Evolutionary conservation across 768 basidiomycete species (phyloP).

Genomic region (Termitomyces sp.): DNA sequence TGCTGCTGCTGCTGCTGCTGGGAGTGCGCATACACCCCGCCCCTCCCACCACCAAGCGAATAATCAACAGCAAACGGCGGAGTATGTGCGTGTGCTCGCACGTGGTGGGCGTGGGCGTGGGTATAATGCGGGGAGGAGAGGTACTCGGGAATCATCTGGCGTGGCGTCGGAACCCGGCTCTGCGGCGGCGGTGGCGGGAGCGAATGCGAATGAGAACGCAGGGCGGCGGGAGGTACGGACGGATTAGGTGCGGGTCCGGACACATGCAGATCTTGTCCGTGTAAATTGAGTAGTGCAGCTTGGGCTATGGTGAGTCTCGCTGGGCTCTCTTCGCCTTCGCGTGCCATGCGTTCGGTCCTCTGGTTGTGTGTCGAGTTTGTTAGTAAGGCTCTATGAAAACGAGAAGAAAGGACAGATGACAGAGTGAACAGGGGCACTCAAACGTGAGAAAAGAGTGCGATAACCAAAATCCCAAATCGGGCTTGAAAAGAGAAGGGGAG

Average conservation of each 20-base stretch:
- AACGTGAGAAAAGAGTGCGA: too few species aligned
- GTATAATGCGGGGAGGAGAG: neutral
- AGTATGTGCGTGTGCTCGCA: neutral
- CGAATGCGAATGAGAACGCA: neutral
- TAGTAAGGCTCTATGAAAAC: too few species aligned
- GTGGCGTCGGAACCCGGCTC: slow-evolving; percentile 7
- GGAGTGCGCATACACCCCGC: slow-evolving; percentile 6
- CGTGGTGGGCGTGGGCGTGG: neutral
- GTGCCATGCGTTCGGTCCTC: slow-evolving; percentile 55
- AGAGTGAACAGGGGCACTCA: too few species aligned
- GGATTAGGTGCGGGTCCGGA: slow-evolving; percentile 1
- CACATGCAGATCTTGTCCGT: slow-evolving; percentile 51
- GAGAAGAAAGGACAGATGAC: too few species aligned
- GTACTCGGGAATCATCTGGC: neutral
- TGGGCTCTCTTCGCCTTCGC: slow-evolving; percentile 60
- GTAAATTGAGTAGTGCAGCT: slow-evolving; percentile 70
- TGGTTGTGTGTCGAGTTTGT: slow-evolving; percentile 17
- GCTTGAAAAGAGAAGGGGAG: too few species aligned
- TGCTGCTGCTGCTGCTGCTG: neutral
- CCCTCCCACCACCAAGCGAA: slow-evolving; percentile 20
- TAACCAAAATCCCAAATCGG: too few species aligned
- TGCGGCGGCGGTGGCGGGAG: neutral
- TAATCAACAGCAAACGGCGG: slow-evolving; percentile 33
- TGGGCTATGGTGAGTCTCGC: slow-evolving; percentile 71
- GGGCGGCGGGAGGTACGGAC: too few species aligned